These are phyloP conservation scores for Hydnomerulius pinastri DNA, from an alignment of 768 basidiomycete species.

Conservation along the genomic window DNA sequence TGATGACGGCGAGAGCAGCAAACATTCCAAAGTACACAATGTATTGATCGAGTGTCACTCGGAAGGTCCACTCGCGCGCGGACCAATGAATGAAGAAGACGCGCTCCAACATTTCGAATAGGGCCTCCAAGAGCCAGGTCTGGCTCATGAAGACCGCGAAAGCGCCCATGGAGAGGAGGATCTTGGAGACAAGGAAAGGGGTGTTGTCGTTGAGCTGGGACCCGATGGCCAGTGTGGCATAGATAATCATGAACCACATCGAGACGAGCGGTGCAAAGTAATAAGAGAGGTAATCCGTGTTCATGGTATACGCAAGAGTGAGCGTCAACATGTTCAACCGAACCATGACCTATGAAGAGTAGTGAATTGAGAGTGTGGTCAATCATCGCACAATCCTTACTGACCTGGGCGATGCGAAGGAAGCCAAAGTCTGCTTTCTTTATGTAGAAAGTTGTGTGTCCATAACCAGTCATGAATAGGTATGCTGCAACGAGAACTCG, in stretches of 20 bases:
- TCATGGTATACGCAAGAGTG: slow-evolving; percentile 84
- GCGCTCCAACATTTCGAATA: slow-evolving; percentile 65
- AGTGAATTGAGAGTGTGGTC: slow-evolving; percentile 1
- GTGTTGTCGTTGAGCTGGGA: slow-evolving; percentile 72
- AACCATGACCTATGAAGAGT: slow-evolving; percentile 58
- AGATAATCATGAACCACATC: slow-evolving; percentile 88
- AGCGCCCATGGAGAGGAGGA: slow-evolving; percentile 60
- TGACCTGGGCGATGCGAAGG: slow-evolving; percentile 69
- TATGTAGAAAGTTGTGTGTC: slow-evolving; percentile 85
- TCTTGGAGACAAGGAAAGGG: slow-evolving; percentile 68
- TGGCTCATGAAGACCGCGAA: slow-evolving; percentile 69
- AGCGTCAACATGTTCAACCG: slow-evolving; percentile 85
- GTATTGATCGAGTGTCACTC: slow-evolving; percentile 85
- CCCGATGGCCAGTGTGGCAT: slow-evolving; percentile 73
- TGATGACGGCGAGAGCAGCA: slow-evolving; percentile 69
- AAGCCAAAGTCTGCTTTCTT: slow-evolving; percentile 89
- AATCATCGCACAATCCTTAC: slow-evolving; percentile 15
- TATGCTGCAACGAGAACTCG: slow-evolving; percentile 88
- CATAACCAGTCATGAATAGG: slow-evolving; percentile 93
- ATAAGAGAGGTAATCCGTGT: slow-evolving; percentile 88
- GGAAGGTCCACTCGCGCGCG: slow-evolving; percentile 85
- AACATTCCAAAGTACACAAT: slow-evolving; percentile 90
- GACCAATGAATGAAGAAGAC: slow-evolving; percentile 82
- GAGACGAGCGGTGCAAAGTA: slow-evolving; percentile 91
- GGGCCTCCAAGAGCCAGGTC: slow-evolving; percentile 57